Evolutionary conservation across 352 stramenopile genomes (phyloP).

Genomic region (Globisporangium lucens): DNA sequence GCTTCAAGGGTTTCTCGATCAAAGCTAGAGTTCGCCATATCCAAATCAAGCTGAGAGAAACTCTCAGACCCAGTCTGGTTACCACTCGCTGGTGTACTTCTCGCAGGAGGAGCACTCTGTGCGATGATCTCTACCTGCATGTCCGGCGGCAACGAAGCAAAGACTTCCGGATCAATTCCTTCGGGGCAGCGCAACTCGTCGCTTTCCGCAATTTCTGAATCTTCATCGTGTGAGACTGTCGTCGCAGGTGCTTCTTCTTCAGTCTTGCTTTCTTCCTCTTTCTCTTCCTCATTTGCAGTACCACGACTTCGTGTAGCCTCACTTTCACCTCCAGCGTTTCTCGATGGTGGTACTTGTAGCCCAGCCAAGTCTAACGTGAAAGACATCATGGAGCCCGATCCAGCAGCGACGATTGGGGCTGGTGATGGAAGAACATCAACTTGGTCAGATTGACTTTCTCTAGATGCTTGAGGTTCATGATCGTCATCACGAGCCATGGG

Average conservation of each 20-base stretch:
- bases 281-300: neutral
- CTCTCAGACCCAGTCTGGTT: constrained; percentile 38
- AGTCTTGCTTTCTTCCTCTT: constrained; percentile 23
- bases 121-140: constrained; percentile 97
- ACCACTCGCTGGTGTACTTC: constrained; percentile 23
- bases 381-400: constrained; percentile 60
- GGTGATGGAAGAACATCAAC: constrained; percentile 28
- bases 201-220: neutral
- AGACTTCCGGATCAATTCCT: constrained; percentile 97
- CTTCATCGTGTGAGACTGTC: neutral
- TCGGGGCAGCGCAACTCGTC: constrained; percentile 79
- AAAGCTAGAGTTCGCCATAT: constrained; percentile 87
- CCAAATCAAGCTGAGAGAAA: constrained; percentile 77
- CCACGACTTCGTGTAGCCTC: neutral
- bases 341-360: constrained; percentile 28
- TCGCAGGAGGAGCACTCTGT: constrained; percentile 48
- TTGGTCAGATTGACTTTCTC: neutral
- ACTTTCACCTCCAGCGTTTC: neutral
- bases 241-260: constrained; percentile 18
- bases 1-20: constrained; percentile 95
- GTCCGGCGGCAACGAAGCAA: constrained; percentile 92
- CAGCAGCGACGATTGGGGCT: constrained; percentile 20
- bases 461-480: constrained; percentile 6
- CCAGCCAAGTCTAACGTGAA: constrained; percentile 81
- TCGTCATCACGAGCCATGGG: constrained; percentile 23